These are phyloP conservation scores for Ceratocystis lukuohia DNA, from an alignment of 2,329 filamentous ascomycete genomes.

Conservation along the genomic window DNA sequence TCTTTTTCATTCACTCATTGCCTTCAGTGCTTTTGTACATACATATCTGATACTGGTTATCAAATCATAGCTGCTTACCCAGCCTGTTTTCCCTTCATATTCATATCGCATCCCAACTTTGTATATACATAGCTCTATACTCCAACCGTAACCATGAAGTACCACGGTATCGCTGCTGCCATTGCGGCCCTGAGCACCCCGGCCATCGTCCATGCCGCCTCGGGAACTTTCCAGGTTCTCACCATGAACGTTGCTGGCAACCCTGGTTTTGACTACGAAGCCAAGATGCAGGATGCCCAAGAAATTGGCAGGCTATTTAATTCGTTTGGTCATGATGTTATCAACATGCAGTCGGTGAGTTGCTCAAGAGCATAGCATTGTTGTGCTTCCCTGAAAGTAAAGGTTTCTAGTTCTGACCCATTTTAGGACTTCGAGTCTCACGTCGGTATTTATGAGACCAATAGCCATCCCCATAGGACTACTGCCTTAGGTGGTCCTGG, in stretches of 20 bases:
- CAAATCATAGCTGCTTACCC: no score
- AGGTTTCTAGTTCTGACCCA: not conserved
- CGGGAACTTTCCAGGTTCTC: conserved; percentile 36
- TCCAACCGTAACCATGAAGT: conserved; percentile 13
- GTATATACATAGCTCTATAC: not conserved
- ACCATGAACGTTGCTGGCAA: conserved; percentile 49
- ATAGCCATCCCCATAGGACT: conserved; percentile 46
- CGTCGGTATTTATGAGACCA: conserved; percentile 46
- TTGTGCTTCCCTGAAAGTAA: not conserved
- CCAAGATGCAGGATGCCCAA: conserved; percentile 45
- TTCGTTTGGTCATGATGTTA: conserved; percentile 44
- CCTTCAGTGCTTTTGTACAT: not conserved
- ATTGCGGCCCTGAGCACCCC: conserved; percentile 13
- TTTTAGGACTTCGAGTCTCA: conserved; percentile 51
- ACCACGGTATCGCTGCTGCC: conserved; percentile 11
- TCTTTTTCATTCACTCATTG: no score
- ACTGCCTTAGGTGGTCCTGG: conserved; percentile 49
- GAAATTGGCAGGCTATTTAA: conserved; percentile 44
- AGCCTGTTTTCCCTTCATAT: not conserved
- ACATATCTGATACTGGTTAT: no score
- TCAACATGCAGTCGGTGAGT: conserved; percentile 48
- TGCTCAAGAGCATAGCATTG: not conserved
- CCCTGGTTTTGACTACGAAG: conserved; percentile 41
- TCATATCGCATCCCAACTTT: not conserved
- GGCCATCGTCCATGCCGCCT: conserved; percentile 13